Evolutionary conservation across 2,329 filamentous ascomycete genomes (phyloP).

Genomic region (Nothomitra cinnamomea): DNA sequence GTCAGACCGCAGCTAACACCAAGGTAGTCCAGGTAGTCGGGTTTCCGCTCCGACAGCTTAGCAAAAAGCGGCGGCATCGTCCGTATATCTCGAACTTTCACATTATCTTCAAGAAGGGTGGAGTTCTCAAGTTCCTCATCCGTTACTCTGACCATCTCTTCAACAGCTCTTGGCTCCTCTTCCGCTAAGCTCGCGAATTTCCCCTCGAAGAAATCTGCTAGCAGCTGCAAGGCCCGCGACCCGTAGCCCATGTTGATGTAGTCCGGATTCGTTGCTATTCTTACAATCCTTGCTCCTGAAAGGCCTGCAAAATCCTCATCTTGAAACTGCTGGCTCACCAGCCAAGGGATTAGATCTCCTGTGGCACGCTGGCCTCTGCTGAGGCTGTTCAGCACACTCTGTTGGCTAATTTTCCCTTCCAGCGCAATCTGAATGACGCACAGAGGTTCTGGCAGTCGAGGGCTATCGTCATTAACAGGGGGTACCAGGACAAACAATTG

Average conservation of each 20-base stretch:
- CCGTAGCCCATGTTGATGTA: conserved; percentile 90
- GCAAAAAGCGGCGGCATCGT: conserved; percentile 89
- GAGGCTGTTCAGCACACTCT: conserved; percentile 80
- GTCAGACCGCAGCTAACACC: conserved; percentile 94
- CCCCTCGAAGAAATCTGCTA: conserved; percentile 86
- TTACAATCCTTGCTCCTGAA: conserved; percentile 79
- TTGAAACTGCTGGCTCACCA: conserved; percentile 95
- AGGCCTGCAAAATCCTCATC: conserved; percentile 90
- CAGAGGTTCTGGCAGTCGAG: conserved; percentile 74
- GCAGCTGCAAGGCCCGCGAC: conserved; percentile 67
- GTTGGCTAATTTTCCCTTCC: conserved; percentile 84
- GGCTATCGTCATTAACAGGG: conserved; percentile 59
- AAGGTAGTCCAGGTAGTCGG: conserved; percentile 72
- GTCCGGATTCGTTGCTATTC: conserved; percentile 92
- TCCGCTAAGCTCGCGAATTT: conserved; percentile 79
- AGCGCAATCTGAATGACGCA: conserved; percentile 89
- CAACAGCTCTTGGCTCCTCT: conserved; percentile 33
- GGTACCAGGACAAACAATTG: conserved; percentile 89
- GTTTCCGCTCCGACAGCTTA: conserved; percentile 66
- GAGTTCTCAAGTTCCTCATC: conserved; percentile 65
- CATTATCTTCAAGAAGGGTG: conserved; percentile 67
- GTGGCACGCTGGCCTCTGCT: conserved; percentile 77
- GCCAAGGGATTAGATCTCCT: conserved; percentile 92
- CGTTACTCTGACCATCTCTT: conserved; percentile 57
- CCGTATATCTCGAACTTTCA: conserved; percentile 76